Evolutionary conservation across 108 stramenopile genomes (phyloP), one percentile per base, ranked within the genome.

Genomic region (Pseudonitzschia pungens): DNA sequence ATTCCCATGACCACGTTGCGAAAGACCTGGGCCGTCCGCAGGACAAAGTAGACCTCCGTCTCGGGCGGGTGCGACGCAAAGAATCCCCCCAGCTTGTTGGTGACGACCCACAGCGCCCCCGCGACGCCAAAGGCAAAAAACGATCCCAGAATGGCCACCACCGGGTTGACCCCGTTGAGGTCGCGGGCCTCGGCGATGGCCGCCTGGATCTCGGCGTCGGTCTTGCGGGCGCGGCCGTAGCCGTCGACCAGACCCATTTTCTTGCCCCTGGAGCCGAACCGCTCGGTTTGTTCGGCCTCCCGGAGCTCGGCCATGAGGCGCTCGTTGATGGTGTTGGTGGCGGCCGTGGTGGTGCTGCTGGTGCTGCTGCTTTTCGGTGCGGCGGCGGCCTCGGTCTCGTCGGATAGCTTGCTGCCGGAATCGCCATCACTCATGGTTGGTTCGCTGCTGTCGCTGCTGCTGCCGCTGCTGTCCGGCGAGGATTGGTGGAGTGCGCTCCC

Each of bases 121-220:
- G 90, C 89, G 29, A 80, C 81, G 9, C 56, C 86, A 70, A 88
- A 83, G 4, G 90, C 90, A 71, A 90, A 85, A 14, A 87, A 75
- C 15, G 83, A 79, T 12, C 87, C 87, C 14, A 75, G 75, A 26
- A 86, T 75, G 27, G 87, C 80, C 16, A 92, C 89, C 14, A 90
- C 36, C 12, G 93, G 93, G 73, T 94, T 91, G 44, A 94, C 89
- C 9, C 93, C 93, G 56, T 94, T 94, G 54, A 94, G 71, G 78
- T 94, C 85, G 15, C 86, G 57, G 0, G 89, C 90, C 44, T 87
- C 92, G 43, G 78, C 83, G 66, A 90, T 79, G 4, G 89, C 83
- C 12, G 67, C 70, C 62, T 80, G 56, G 1, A 86, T 77, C 70
- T 93, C 92, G 57, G 85, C 88, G 43, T 86, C 84, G 14, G 90